Evolutionary conservation across 2,329 filamentous ascomycete genomes (phyloP), one percentile per base, ranked within the genome.

Genomic region (Nannizziopsis barbatae): DNA sequence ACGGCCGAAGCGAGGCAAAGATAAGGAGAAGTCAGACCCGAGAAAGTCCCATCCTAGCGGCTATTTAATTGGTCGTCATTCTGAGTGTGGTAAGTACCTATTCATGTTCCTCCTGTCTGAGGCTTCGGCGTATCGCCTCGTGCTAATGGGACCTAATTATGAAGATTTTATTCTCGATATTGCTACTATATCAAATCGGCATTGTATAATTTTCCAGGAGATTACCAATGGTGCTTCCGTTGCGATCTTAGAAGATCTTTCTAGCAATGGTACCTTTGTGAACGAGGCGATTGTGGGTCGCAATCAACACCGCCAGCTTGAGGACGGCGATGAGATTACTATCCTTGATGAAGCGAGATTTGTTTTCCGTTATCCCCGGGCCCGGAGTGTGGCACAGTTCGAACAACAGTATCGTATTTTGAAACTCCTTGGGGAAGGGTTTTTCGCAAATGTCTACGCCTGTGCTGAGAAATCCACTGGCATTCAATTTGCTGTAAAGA

Each of bases 211-310:
- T 46, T 71, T 73, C 56, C 63, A 71, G 43, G 76, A 82, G 61
- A 79, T 75, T 55, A 75, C 72, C 53, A 69, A 71, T 44, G 76
- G 79, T 31, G 72, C 74, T 53, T 62, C 72, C 0, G 67, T 80
- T 37, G 90, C 87, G 7, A 77, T 96, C 10, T 67, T 98, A 4
- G 89, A 98, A 64, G 92, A 98, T 64, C 70, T 96, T 15, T 98
- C 92, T 5, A 92, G 82, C 62, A 98, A 98, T 62, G 92, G 92
- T 44, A 98, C 93, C 0, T 98, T 89, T 62, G 83, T 98, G 58
- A 96, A 96, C 60, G 88, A 95, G 58, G 83, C 82, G 12, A 76
- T 94, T 27, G 79, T 98, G 18, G 92, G 92, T 18, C 83, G 90
- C 45, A 98, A 98, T 65, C 87, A 95, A 65, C 78, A 87, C 47